Base-by-base conservation (phyloP, 345 rosid genomes). In the Noccaea bulbosa region DNA sequence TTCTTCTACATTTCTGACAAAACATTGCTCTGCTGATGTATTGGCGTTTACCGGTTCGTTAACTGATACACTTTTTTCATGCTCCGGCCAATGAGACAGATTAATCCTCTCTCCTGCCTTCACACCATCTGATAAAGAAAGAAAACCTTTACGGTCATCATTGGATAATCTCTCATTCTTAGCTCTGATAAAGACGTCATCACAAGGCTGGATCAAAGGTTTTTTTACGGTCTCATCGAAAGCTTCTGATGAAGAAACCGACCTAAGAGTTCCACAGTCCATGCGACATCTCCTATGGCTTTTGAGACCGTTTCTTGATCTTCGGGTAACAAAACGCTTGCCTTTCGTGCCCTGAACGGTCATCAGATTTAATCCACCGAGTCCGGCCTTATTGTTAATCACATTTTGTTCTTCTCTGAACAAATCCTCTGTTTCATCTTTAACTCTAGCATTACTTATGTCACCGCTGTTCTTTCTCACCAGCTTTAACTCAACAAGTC, bases 221-320 rank as follows among this genome's bases (percentile, higher is more conserved):
- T 60, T 7, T 40, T 11, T 76, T 17, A 37, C 52, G 27, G 72
- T 71, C 27, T 60, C 64, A 6, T 45, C 71, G n/a, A 57, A 76
- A 7, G 70, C 70, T 65, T 83, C 87, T 69, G 70, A 66, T 6
- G 83, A 69, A 15, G 87, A 74, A 72, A 73, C 11, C 4, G 82
- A 78, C 30, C 74, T 62, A 52, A 67, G 57, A 77, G 67, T 73
- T 53, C 54, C 76, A 50, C 8, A 49, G 55, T 49, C 73, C 30
- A 17, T 55, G 56, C 73, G 59, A 40, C 39, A 45, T 75, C 77
- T 84, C 73, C 73, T 77, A 33, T 81, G 81, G 39, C 43, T 78
- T 69, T 84, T 81, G 51, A 81, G 77, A 58, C 81, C 77, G 40
- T 43, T 58, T 61, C 84, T 81, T 44, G 66, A 50, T 72, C 75